Evolutionary conservation across 805 yeast genomes (phyloP).

Genomic region (Torulaspora franciscae): DNA sequence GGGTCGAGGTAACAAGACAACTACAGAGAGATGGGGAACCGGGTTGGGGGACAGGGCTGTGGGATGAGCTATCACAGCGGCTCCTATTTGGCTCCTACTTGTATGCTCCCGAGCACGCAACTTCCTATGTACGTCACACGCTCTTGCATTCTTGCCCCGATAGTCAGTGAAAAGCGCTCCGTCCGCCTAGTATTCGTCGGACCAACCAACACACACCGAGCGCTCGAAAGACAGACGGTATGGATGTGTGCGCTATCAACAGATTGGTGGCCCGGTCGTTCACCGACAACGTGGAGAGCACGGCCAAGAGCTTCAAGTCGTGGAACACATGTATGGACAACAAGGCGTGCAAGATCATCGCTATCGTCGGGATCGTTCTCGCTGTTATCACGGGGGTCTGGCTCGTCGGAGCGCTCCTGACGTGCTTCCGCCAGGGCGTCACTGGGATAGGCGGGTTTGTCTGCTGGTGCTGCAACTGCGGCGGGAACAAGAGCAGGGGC

Average conservation of each 20-base stretch:
- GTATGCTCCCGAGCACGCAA: too few species aligned
- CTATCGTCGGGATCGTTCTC: constrained; percentile 63
- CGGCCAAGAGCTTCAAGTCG: constrained; percentile 46
- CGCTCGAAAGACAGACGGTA: neutral
- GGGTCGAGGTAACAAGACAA: too few species aligned
- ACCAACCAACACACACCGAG: neutral
- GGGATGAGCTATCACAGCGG: too few species aligned
- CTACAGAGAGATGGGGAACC: too few species aligned
- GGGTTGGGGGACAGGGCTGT: too few species aligned
- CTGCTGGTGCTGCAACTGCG: constrained; percentile 47
- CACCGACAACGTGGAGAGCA: constrained; percentile 28
- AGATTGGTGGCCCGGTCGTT: constrained; percentile 18
- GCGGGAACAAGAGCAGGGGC: constrained; percentile 17
- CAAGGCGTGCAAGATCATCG: constrained; percentile 67
- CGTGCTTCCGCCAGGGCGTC: constrained; percentile 57
- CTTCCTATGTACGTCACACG: too few species aligned
- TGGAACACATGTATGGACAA: constrained; percentile 84
- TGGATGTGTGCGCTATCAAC: constrained; percentile 11
- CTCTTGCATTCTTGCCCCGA: too few species aligned
- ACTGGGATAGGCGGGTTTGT: constrained; percentile 46
- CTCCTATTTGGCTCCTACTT: too few species aligned
- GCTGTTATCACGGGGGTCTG: constrained; percentile 53
- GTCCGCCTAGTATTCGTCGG: too few species aligned
- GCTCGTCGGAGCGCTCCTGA: constrained; percentile 50
- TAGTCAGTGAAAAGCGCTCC: neutral